Percentiles rank a stretch among this genome's conserved stretches.
Evolutionary conservation across 768 basidiomycete species (phyloP).

Genomic region (Pleurotus eryngii): DNA sequence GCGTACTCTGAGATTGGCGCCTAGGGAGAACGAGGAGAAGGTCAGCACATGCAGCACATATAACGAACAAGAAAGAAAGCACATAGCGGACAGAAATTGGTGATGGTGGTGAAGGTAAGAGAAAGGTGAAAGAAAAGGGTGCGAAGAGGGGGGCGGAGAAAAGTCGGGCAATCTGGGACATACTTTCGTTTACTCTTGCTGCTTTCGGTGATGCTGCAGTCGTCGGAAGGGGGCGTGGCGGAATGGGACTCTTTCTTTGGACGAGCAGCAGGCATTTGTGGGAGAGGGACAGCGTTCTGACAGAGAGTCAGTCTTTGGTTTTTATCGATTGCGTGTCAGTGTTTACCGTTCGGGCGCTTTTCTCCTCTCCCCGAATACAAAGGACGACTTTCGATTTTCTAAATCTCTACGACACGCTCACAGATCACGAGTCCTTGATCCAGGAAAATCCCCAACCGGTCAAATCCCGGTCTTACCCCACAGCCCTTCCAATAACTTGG

Average conservation of each 20-base stretch:
- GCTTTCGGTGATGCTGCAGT: conserved; percentile 57
- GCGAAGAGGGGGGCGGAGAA: conserved; percentile 47
- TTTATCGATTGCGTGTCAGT: conserved; percentile 29
- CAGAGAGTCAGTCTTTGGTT: conserved; percentile 20
- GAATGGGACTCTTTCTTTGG: conserved; percentile 64
- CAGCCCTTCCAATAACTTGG: conserved; percentile 30
- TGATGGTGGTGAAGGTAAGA: conserved; percentile 34
- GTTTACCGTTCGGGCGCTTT: conserved; percentile 37
- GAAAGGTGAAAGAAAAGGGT: conserved; percentile 35
- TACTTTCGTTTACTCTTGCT: conserved; percentile 80
- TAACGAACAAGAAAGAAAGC: not conserved
- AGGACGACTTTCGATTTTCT: conserved; percentile 27
- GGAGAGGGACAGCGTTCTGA: conserved; percentile 24
- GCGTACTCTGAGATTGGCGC: conserved; percentile 83
- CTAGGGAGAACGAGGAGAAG: conserved; percentile 37
- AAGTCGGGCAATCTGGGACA: conserved; percentile 49
- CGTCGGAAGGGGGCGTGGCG: conserved; percentile 65
- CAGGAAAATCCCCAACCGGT: conserved; percentile 31
- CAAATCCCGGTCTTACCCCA: conserved; percentile 36
- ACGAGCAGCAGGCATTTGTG: conserved; percentile 62
- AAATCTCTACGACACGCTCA: conserved; percentile 27
- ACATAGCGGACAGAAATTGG: conserved; percentile 16
- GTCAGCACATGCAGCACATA: conserved; percentile 24
- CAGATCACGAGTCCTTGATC: conserved; percentile 37
- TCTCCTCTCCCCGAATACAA: conserved; percentile 32